Base-by-base conservation (phyloP, 768 basidiomycete species). In the Hysterangium stoloniferum region DNA sequence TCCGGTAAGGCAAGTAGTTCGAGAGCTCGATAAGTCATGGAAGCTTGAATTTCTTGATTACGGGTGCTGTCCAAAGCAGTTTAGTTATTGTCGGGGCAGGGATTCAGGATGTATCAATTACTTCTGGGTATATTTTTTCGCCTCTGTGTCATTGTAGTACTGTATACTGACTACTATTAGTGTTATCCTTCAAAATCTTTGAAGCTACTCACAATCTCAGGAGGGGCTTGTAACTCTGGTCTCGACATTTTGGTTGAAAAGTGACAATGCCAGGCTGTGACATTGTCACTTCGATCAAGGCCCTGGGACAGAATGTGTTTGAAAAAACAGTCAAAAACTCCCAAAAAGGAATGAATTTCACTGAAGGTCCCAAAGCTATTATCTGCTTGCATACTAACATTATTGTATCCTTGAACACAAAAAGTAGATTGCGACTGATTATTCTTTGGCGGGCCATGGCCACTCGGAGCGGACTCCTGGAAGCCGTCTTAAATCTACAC, bases 131-230 rank as follows among this genome's bases (percentile, higher is more conserved):
- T 99, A 99, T 71, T 99, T 99, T 65, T 82, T 82, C 19, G 96
- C 94, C 66, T 97, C 95, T 6, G 73, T 68, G 64, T 98, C 96
- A 48, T 91, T 93, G 78, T 99, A 99, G 64, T 95, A 98, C 95
- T 98, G 57, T 50, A 28, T 28, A 12, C 25, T 37, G 41, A 52
- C 15, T 43, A 27, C 17, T 42, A 37, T 24, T 27, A 28, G 27
- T 41, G 24, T 33, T n/a, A 25, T 19, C 4, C 45, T 38, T 31
- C 27, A 12, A 15, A 47, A 50, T 19, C 34, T 50, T 34, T 22
- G 15, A 40, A 32, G 4, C n/a, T n/a, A 62, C 84, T 54, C 69
- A 95, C 95, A 52, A 99, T 84, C 72, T 93, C 88, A 53, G 91
- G 89, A 20, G 91, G 91, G 25, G 88, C 87, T 66, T 85, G 78